Evolutionary conservation across 192 early-diverging fungal genomes (phyloP), one percentile per base, ranked within the genome.

Genomic region (Linderina pennispora): DNA sequence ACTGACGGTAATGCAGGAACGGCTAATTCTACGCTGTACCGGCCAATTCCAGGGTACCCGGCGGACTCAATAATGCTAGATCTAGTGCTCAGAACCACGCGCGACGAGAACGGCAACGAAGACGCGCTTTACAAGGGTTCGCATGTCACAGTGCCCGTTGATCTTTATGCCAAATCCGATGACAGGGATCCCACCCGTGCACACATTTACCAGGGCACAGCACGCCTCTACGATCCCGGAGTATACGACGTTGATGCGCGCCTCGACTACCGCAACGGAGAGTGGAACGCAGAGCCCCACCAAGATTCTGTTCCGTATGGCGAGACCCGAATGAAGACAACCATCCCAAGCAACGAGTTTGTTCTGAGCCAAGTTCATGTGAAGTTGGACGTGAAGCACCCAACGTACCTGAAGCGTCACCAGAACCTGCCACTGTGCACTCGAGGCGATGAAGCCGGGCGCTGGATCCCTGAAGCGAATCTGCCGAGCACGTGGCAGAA

Each of bases 271-370:
- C 51, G 52, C 3, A 28, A 50, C 21, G 51, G 39, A 0, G 53
- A 51, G 26, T 67, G 64, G 64, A 67, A 67, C 15, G 51, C 53
- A 4, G 52, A 60, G 25, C 54, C 56, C 0, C 43, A 43, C 0
- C 51, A 55, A 33, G 15, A 16, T 2, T 54, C 32, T 14, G 22
- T 33, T 8, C 21, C 22, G 8, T 58, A 54, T 36, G 28, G 34
- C 14, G 53, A 67, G 25, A 39, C 45, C 1, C 19, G 3, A 8
- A 52, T 55, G 38, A 21, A 17, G 14, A 48, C 21, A 8, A 17
- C 8, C 7, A 14, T 17, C 6, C 38, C 38, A 14, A 8, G 38
- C 6, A 20, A 17, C 16, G 17, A 40, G 38, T 40, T 8, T 20
- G n/a, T 5, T 7, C 3, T 22, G 4, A 39, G 37, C 19, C 20